Percentiles rank a stretch among this genome's conserved stretches.
phyloP scores from a whole-genome alignment of 371 early-diverging fungal genomes.

The Dinochytrium kinnereticum region DNA sequence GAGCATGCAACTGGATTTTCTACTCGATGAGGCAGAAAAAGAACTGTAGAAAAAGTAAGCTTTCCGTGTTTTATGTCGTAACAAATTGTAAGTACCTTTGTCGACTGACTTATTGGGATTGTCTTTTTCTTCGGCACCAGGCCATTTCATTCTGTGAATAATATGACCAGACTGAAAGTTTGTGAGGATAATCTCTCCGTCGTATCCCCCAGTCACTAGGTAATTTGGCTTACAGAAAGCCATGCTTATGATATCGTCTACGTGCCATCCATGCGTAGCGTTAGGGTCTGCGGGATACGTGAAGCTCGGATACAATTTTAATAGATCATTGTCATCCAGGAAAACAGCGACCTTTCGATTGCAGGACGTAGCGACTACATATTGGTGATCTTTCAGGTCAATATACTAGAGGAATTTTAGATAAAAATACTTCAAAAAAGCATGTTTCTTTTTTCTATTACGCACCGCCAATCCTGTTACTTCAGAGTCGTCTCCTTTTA shows the following conservation, averaged over 20 bases:
- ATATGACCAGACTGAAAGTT: conserved; percentile 50
- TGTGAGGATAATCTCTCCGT: conserved; percentile 53
- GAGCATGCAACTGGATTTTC: conserved; percentile 34
- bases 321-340: conserved; percentile 38
- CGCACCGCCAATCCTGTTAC: conserved; percentile 50
- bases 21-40: conserved; percentile 38
- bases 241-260: conserved; percentile 53
- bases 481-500: conserved; percentile 51
- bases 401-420: conserved; percentile 44
- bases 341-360: conserved; percentile 50
- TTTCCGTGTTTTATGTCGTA: too few relatives aligned
- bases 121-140: conserved; percentile 23
- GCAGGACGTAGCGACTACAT: conserved; percentile 54
- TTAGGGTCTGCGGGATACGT: conserved; percentile 35
- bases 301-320: conserved; percentile 34
- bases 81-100: too few relatives aligned
- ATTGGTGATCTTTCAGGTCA: conserved; percentile 42
- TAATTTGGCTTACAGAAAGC: conserved; percentile 49
- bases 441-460: too few relatives aligned
- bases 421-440: too few relatives aligned
- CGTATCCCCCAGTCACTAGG: conserved; percentile 50
- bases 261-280: conserved; percentile 38
- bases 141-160: conserved; percentile 42
- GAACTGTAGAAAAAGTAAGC: conserved; percentile 32
- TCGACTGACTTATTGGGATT: conserved; percentile 44